Percentiles rank a stretch among this genome's conserved stretches.
phyloP scores from a whole-genome alignment of 768 basidiomycete genomes.

The Gloeopeniophorella convolvens region DNA sequence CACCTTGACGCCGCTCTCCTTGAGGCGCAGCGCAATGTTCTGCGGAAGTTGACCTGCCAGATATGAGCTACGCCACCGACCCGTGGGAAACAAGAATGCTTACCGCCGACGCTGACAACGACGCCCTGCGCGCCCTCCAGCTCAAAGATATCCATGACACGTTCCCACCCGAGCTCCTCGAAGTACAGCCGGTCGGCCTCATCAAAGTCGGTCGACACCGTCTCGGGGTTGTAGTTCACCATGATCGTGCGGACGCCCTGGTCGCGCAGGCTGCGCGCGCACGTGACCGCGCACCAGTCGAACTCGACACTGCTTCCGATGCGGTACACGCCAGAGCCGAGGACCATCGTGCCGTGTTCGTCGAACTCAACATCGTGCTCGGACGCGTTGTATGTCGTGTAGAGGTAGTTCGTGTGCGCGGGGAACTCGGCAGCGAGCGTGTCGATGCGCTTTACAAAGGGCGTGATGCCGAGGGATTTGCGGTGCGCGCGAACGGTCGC shows the following conservation, averaged over 20 bases:
- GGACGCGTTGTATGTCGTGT: conserved; percentile 97
- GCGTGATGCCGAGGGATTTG: conserved; percentile 83
- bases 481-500: conserved; percentile 75
- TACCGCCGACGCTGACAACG: conserved; percentile 94
- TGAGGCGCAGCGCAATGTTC: conserved; percentile 95
- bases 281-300: conserved; percentile 99
- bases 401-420: conserved; percentile 97
- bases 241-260: conserved; percentile 96
- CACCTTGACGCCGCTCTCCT: conserved; percentile 85
- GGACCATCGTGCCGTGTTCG: conserved; percentile 98
- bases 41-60: conserved; percentile 86
- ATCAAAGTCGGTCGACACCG: conserved; percentile 98
- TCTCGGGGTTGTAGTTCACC: conserved; percentile 99
- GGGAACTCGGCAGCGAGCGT: conserved; percentile 98
- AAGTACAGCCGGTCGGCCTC: conserved; percentile 99
- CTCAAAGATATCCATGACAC: conserved; percentile 99
- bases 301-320: conserved; percentile 99
- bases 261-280: conserved; percentile 83
- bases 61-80: neutral
- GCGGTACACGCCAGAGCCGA: conserved; percentile 96
- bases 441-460: conserved; percentile 99
- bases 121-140: conserved; percentile 89
- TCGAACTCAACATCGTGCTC: conserved; percentile 93
- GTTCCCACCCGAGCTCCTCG: conserved; percentile 95
- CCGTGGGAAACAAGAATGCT: conserved; percentile 24